Evolutionary conservation across 768 basidiomycete species (phyloP).

Genomic region (Amanita pseudoporphyria): DNA sequence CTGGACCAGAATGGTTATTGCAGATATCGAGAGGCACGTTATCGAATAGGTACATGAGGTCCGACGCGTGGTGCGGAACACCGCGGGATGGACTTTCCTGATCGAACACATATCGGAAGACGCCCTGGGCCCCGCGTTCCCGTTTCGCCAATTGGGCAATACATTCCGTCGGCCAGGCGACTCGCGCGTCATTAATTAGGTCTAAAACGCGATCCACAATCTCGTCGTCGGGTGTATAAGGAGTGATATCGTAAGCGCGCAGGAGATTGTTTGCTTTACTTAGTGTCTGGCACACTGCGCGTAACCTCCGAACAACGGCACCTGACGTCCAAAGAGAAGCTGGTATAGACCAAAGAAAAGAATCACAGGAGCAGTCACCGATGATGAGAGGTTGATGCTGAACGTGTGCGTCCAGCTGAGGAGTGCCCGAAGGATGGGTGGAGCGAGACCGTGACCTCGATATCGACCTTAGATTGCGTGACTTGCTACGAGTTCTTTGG

Average conservation of each 20-base stretch:
- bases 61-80: slow-evolving; percentile 59
- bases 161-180: slow-evolving; percentile 72
- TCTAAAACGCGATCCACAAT: slow-evolving; percentile 62
- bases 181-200: slow-evolving; percentile 62
- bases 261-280: slow-evolving; percentile 50
- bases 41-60: slow-evolving; percentile 73
- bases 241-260: slow-evolving; percentile 61
- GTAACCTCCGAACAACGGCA: slow-evolving; percentile 55
- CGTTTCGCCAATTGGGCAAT: slow-evolving; percentile 40
- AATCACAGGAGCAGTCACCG: slow-evolving; percentile 61
- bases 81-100: slow-evolving; percentile 64
- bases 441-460: slow-evolving; percentile 17
- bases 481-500: not conserved
- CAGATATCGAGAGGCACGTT: slow-evolving; percentile 46
- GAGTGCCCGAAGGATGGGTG: slow-evolving; percentile 10
- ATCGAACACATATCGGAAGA: slow-evolving; percentile 78
- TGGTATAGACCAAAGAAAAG: slow-evolving; percentile 50
- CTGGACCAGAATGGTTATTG: slow-evolving; percentile 9
- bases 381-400: slow-evolving; percentile 62
- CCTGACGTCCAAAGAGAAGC: slow-evolving; percentile 55
- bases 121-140: slow-evolving; percentile 45
- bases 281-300: slow-evolving; percentile 67
- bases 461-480: not conserved
- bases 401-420: slow-evolving; percentile 11
- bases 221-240: slow-evolving; percentile 54